Conservation (phyloP, 371 early-diverging fungal genomes). For the Antonospora locustae region DNA sequence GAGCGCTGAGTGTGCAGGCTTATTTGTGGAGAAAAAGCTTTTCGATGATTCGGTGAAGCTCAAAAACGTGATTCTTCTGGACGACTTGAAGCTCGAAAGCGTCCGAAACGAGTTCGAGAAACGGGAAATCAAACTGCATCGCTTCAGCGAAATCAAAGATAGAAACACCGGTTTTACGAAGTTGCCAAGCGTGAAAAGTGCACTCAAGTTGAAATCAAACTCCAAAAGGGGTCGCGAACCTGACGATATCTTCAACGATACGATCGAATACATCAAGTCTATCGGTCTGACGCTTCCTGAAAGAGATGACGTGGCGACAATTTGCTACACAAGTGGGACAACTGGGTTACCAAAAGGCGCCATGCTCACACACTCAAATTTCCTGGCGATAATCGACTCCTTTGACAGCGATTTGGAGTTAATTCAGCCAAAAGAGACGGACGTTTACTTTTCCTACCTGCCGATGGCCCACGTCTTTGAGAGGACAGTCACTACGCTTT, state of each 20-base stretch:
- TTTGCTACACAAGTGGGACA: conserved; percentile 87
- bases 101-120: too few species aligned
- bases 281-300: conserved; percentile 8
- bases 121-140: conserved; percentile 36
- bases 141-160: conserved; percentile 45
- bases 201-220: too few species aligned
- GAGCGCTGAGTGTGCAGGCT: too few species aligned
- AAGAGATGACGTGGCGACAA: conserved; percentile 65
- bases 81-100: too few species aligned
- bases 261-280: background rate
- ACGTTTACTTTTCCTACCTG: conserved; percentile 62
- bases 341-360: conserved; percentile 67
- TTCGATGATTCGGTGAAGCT: conserved; percentile 47
- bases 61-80: conserved; percentile 37
- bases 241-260: too few species aligned
- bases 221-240: background rate
- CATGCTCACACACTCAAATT: conserved; percentile 56
- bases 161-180: too few species aligned
- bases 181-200: too few species aligned
- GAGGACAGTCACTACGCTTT: conserved; percentile 57
- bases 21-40: conserved; percentile 64
- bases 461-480: conserved; percentile 78
- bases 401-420: conserved; percentile 11
- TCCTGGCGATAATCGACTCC: conserved; percentile 73
- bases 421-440: conserved; percentile 28